Base-by-base conservation (phyloP, 345 rosid species). In the Camelina neglecta region DNA sequence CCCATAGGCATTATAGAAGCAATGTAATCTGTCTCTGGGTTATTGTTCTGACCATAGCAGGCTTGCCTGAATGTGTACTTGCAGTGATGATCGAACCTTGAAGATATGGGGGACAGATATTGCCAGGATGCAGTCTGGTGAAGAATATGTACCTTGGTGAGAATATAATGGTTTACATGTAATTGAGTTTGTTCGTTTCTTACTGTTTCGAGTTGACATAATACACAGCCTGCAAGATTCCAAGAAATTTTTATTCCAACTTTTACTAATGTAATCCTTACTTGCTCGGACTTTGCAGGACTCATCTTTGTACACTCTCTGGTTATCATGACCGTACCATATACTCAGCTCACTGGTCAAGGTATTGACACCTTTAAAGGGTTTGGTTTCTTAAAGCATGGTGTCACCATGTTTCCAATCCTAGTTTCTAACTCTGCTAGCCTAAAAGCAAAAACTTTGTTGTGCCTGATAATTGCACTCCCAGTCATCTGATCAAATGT, bases 241-340 rank as follows among this genome's bases (percentile, higher is more conserved):
- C 31, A 36, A 16, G 16, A 6, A 31, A 9, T 5, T 39, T 31
- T 15, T 5, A 0, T 0, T 33, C 21, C 20, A 29, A 60, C 65
- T 54, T 62, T 5, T 26, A 13, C 55, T 77, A 64, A 77, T 31
- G 7, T 8, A 57, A 71, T 71, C 8, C 41, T 51, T 65, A 67
- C 23, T 16, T 66, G 63, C 74, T 51, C 31, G 36, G 12, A 36
- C 38, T 79, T 83, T 84, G 57, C 92, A 94, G 98, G 97, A 85
- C 67, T 79, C 96, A 90, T 74, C 60, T 88, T 26, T 88, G 85
- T 77, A 90, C 97, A 51, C 89, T 95, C 71, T 82, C 99, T 10
- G 97, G 99, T 54, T 92, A 90, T 82, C 99, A 95, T 85, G 97
- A 90, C 69, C 86, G 99, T 65, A 90, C 99, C 42, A 84, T 95